phyloP scores from a whole-genome alignment of 2,329 filamentous ascomycete genomes.

The Aspergillus unguis region DNA sequence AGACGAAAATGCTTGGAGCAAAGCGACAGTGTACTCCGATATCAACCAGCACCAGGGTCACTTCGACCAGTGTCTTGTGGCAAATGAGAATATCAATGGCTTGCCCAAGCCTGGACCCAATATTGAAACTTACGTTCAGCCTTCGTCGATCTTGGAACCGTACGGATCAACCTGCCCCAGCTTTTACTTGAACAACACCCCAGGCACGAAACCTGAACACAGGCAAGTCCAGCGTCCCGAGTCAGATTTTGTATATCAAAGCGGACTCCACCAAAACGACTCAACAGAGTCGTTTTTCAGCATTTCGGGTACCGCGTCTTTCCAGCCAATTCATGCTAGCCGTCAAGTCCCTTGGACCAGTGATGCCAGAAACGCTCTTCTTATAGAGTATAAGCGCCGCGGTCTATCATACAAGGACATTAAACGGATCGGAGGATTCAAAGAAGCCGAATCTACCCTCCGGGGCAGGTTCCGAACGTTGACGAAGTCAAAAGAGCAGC shows the following conservation, averaged over 20 bases:
- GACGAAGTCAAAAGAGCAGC: slow-evolving; percentile 45
- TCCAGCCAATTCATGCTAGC: not conserved
- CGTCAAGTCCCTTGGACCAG: slow-evolving; percentile 16
- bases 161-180: not conserved
- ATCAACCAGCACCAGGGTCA: not conserved
- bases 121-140: not conserved
- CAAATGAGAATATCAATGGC: slow-evolving; percentile 3
- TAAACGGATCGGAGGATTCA: slow-evolving; percentile 41
- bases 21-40: not conserved
- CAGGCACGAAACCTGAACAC: not conserved
- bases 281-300: not conserved
- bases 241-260: not conserved
- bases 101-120: slow-evolving; percentile 1
- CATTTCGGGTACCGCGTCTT: not conserved
- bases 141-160: slow-evolving; percentile 1
- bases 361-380: slow-evolving; percentile 35
- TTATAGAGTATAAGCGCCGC: slow-evolving; percentile 40
- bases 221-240: not conserved
- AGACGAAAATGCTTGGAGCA: slow-evolving; percentile 3
- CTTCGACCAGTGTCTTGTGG: slow-evolving; percentile 1
- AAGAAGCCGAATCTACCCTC: slow-evolving; percentile 48
- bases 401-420: slow-evolving; percentile 49
- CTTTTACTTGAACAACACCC: not conserved
- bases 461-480: slow-evolving; percentile 47
- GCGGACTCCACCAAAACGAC: not conserved